Percentiles rank a stretch among this genome's conserved stretches.
Conservation (phyloP, 768 basidiomycete genomes). For the Lyophyllum decastes region DNA sequence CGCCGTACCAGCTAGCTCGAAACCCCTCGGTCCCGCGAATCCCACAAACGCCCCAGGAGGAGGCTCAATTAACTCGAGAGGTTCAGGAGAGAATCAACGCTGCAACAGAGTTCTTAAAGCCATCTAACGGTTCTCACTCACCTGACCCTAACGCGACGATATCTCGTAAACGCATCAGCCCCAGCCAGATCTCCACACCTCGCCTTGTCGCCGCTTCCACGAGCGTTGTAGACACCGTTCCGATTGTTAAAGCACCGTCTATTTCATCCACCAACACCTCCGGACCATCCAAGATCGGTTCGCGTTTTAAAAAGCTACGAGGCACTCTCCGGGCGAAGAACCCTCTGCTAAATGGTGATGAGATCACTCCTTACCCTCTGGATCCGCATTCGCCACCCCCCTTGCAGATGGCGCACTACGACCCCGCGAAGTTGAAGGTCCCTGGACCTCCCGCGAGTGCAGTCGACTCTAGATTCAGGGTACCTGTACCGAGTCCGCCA, state of each 20-base stretch:
- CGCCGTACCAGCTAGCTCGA: slow-evolving; percentile 37
- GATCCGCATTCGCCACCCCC: slow-evolving; percentile 41
- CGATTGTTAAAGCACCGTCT: slow-evolving; percentile 52
- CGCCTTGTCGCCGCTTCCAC: slow-evolving; percentile 67
- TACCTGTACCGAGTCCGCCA: slow-evolving; percentile 60
- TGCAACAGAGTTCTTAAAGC: slow-evolving; percentile 61
- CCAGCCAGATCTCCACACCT: slow-evolving; percentile 67
- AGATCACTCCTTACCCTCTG: slow-evolving; percentile 44
- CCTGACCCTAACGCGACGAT: slow-evolving; percentile 33
- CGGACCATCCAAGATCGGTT: slow-evolving; percentile 61
- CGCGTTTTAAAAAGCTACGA: slow-evolving; percentile 71
- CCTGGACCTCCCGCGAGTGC: slow-evolving; percentile 43
- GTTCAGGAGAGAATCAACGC: slow-evolving; percentile 71
- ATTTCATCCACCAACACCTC: slow-evolving; percentile 43
- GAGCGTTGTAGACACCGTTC: slow-evolving; percentile 62
- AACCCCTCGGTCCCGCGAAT: slow-evolving; percentile 46
- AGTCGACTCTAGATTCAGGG: slow-evolving; percentile 57
- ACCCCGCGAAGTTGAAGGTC: slow-evolving; percentile 37
- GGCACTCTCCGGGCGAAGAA: slow-evolving; percentile 63
- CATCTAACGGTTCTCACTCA: slow-evolving; percentile 40
- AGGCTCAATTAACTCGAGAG: slow-evolving; percentile 60
- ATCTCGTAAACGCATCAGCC: slow-evolving; percentile 60
- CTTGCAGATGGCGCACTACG: slow-evolving; percentile 41
- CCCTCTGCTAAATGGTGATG: slow-evolving; percentile 44
- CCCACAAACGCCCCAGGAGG: slow-evolving; percentile 45